A percentile compares a stretch with the other conserved stretches of the same genome.
Conservation (phyloP, 2,329 filamentous ascomycete species). For the Aspergillus fischeri region DNA sequence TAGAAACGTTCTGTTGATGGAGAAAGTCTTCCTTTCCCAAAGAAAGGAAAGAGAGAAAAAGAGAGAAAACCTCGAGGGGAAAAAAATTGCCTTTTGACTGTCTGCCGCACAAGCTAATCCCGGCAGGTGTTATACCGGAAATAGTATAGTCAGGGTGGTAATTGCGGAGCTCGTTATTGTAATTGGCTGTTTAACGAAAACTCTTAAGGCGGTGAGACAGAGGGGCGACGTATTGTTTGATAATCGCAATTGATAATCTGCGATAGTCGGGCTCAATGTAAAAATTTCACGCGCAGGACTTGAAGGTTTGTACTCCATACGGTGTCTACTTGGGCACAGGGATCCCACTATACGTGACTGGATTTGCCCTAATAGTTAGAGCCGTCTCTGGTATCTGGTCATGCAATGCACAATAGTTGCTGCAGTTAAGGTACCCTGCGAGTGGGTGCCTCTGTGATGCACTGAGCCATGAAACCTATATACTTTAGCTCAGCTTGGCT, state of each 20-base stretch:
- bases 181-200: slow-evolving; percentile 32
- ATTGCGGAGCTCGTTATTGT: background rate
- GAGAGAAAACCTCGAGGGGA: slow-evolving; percentile 31
- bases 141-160: slow-evolving; percentile 19
- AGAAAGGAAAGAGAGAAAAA: slow-evolving; percentile 47
- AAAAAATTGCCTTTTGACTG: slow-evolving; percentile 28
- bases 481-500: background rate
- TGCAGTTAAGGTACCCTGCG: no score
- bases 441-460: background rate
- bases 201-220: slow-evolving; percentile 19
- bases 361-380: no score
- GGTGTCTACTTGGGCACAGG: no score
- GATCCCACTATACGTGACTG: no score
- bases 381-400: no score
- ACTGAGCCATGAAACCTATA: background rate
- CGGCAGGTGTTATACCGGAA: slow-evolving; percentile 13
- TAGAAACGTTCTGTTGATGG: slow-evolving; percentile 53
- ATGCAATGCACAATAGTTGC: no score
- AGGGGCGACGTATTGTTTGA: slow-evolving; percentile 9
- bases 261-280: background rate
- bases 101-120: slow-evolving; percentile 21
- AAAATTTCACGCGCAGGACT: no score
- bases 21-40: slow-evolving; percentile 58
- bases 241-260: slow-evolving; percentile 2
- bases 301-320: no score